phyloP scores from a whole-genome alignment of 768 basidiomycete genomes.

The Termitomyces heimii region DNA sequence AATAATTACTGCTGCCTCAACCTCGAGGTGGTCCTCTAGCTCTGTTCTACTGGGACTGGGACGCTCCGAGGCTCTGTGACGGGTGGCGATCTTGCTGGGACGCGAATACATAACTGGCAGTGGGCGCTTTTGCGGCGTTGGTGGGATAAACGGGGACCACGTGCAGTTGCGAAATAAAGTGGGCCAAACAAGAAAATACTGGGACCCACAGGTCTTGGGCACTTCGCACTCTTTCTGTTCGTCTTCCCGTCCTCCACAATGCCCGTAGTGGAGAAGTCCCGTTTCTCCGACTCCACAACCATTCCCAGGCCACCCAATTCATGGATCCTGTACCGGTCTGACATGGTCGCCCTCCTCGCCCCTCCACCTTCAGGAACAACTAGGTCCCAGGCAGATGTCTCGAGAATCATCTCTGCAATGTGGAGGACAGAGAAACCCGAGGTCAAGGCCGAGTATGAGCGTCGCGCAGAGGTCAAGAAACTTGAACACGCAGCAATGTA shows the following conservation, averaged over 20 bases:
- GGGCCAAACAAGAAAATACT: constrained; percentile 20
- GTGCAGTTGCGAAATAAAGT: constrained; percentile 8
- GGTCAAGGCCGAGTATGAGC: constrained; percentile 46
- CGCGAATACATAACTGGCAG: neutral
- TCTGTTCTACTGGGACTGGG: neutral
- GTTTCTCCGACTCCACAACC: constrained; percentile 15
- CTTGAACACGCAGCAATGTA: constrained; percentile 43
- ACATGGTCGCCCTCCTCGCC: constrained; percentile 41
- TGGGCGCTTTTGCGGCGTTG: neutral
- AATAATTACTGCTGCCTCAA: neutral
- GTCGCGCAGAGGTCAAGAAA: constrained; percentile 46
- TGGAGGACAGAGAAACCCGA: constrained; percentile 53
- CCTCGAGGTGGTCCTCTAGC: neutral
- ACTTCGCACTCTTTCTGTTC: neutral
- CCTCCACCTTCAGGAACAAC: constrained; percentile 25
- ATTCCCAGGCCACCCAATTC: constrained; percentile 73
- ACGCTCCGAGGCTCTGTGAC: neutral
- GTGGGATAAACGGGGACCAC: neutral
- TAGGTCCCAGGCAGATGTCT: constrained; percentile 57
- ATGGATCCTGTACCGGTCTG: constrained; percentile 77
- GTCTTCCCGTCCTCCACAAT: neutral
- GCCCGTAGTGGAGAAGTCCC: constrained; percentile 8
- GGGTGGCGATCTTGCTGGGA: neutral
- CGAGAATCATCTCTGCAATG: constrained; percentile 53
- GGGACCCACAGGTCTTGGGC: constrained; percentile 20